Evolutionary conservation across 139 green algal genomes (phyloP), one percentile per base, ranked within the genome.

Genomic region (Auxenochlorella pyrenoidosa): DNA sequence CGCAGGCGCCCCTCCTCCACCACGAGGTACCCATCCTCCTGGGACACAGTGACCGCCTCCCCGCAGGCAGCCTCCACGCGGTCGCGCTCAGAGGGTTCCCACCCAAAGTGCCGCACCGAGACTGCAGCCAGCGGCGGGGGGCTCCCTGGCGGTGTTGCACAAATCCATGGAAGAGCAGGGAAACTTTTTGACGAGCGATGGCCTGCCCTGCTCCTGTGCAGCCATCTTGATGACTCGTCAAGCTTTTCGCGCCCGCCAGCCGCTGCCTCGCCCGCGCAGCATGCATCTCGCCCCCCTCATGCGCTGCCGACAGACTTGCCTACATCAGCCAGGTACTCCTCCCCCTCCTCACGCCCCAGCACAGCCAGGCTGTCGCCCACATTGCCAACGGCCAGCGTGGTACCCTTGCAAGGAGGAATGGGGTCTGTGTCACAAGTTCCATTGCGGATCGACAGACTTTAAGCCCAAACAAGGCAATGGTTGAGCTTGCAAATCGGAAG

Each of bases 341-440:
- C 73, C 10, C n/a, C 75, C 26, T 40, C 87, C 30, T 75, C 83
- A 84, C 88, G 75, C 28, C 91, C 94, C 28, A 96, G 82, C 79
- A 94, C 92, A 21, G 93, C 93, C 34, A 75, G 22, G 80, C 87
- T 93, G 89, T 96, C 94, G 0, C 94, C 94, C 58, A 94, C 94
- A 71, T 96, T 90, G 19, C 85, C 94, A 21, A 96, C 34, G 19
- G 51, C 78, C 78, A 96, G 30, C 26, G 59, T 59, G 36, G 28
- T 26, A 4, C 90, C 83, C 88, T 85, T 60, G 47, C 30, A 32
- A 36, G 38, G 28, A 1, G 15, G 13, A 1, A 41, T n/a, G 30
- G 75, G 10, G 16, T 19, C 5, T 3, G n/a, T n/a, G n/a, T n/a
- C n/a, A n/a, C n/a, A n/a, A n/a, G n/a, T n/a, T n/a, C n/a, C n/a